These are phyloP conservation scores for Solanum megistacrolobum DNA, from an alignment of 257 asterid genomes.

Conservation along the genomic window DNA sequence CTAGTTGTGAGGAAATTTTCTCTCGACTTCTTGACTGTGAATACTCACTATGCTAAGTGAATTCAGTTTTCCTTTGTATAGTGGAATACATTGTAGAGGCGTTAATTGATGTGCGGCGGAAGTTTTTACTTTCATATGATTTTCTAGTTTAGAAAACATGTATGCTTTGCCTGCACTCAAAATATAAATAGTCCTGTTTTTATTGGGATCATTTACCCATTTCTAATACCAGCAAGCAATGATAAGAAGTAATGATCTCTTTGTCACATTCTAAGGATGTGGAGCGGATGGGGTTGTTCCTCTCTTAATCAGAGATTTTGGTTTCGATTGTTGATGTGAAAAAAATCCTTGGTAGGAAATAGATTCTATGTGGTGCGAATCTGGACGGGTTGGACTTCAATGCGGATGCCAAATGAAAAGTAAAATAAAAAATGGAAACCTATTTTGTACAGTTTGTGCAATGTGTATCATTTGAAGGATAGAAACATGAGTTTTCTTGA, in stretches of 20 bases:
- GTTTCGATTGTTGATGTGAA: background rate
- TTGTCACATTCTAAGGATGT: too few species aligned
- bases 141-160: background rate
- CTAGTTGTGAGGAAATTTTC: constrained; percentile 72
- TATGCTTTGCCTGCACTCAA: background rate
- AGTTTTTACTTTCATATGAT: constrained; percentile 19
- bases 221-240: background rate
- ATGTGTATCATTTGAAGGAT: background rate
- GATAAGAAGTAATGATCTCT: background rate
- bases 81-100: constrained; percentile 34
- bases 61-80: constrained; percentile 5
- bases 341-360: background rate
- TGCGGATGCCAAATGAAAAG: background rate
- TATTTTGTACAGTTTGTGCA: background rate
- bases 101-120: constrained; percentile 29
- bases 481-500: background rate
- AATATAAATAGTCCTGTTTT: background rate
- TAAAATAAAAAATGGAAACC: background rate
- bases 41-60: constrained; percentile 49
- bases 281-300: background rate
- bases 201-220: too few species aligned
- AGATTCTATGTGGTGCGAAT: background rate
- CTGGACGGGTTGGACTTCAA: background rate
- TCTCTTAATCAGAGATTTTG: background rate
- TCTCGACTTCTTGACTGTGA: constrained; percentile 70